Conservation (phyloP, 768 basidiomycete genomes). For the Tephrocybe rancida region DNA sequence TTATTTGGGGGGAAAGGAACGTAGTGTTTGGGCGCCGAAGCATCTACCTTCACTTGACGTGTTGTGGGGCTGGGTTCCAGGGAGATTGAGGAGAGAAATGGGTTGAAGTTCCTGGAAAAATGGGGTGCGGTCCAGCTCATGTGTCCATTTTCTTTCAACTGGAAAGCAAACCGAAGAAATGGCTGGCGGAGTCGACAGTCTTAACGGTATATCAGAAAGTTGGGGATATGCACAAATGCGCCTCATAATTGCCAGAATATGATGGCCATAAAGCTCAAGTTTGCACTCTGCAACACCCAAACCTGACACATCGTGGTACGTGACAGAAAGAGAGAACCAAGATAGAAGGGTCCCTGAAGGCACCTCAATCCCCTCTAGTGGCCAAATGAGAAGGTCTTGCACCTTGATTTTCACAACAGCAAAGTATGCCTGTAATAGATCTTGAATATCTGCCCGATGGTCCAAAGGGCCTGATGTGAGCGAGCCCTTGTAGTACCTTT, state of each 20-base stretch:
- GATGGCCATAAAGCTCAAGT: conserved; percentile 1
- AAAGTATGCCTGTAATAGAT: not conserved
- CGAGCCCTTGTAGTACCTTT: not conserved
- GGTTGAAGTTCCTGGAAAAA: conserved; percentile 6
- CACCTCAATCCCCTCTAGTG: not conserved
- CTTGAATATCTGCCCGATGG: not conserved
- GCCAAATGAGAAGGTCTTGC: not conserved
- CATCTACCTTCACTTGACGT: not conserved
- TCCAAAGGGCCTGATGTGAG: not conserved
- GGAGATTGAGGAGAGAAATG: not conserved
- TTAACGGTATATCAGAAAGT: not conserved
- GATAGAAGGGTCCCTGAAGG: not conserved
- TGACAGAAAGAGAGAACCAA: not conserved
- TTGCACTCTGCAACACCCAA: not conserved
- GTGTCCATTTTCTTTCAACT: not conserved
- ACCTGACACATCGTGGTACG: not conserved
- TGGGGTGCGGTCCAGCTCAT: not conserved
- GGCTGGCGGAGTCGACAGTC: not conserved
- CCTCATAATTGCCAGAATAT: conserved; percentile 5
- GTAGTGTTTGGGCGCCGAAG: too few relatives aligned
- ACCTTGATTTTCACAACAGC: not conserved
- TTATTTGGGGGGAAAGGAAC: not conserved
- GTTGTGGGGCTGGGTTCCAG: not conserved
- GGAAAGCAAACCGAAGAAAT: not conserved
- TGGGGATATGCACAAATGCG: not conserved